Evolutionary conservation across 108 stramenopile species (phyloP), one percentile per base, ranked within the genome.

Genomic region (Schizochytrium sp.): DNA sequence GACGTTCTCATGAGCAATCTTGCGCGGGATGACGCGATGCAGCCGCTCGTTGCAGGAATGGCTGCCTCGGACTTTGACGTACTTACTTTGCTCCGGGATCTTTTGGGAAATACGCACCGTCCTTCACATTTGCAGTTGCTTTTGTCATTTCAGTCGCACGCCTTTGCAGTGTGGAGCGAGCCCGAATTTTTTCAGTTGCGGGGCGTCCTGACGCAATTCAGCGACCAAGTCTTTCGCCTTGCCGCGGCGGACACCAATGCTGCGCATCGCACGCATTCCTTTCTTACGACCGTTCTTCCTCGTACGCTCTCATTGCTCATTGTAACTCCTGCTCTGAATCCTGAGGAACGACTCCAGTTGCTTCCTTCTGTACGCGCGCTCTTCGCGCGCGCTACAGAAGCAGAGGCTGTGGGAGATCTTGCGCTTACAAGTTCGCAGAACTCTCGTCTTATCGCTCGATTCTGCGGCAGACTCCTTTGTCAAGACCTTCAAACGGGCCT

Each of bases 1-100:
- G 76, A 83, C 51, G 51, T 83, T 53, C 76, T 83, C 45, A 83
- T 83, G 76, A 83, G 16, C n/a, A 83, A 83, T 23, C 76, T 83
- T 12, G 76, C 76, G 12, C 19, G 76, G 10, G 76, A 83, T 23
- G 76, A 83, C 51, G 76, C 76, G 28, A 83, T 83, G 76, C 18
- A 53, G n/a, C 76, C 76, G 0, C 76, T 83, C 25, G 76, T 83
- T 12, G 76, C 51, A 8, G 76, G 76, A 6, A 83, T 83, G 76
- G 51, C 51, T 34, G 6, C 45, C 19, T 53, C 76, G 25, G 76
- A 83, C 12, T 83, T 83, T 34, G 76, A 83, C 76, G 28, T 53
- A 0, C 51, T 53, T 6, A 83, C 19, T 28, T 23, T 83, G 6
- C 28, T 83, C 1, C 45, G 4, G n/a, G 76, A 83, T 23, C 51